Evolutionary conservation across 108 stramenopile species (phyloP), one percentile per base, ranked within the genome.

Genomic region (Nitzschia palea): DNA sequence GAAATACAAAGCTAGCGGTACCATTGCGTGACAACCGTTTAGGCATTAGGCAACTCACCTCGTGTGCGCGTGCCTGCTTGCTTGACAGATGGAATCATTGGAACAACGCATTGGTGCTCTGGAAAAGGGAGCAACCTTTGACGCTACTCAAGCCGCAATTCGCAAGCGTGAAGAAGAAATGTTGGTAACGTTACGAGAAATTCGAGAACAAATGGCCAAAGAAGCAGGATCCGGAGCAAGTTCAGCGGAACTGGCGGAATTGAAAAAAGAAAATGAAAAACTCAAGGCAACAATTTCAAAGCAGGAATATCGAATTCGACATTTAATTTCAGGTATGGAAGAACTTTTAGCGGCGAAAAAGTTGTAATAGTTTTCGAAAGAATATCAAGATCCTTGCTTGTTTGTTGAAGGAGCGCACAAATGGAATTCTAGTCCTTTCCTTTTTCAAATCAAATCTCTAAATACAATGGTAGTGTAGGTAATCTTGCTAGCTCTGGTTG

Each of bases 251-350:
- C 0, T 79, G 28, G 68, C 65, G 10, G 37, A 48, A 15, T 34
- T 87, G 2, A 64, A 73, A 32, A 48, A 74, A 40, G 86, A 87
- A 67, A 87, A 87, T 71, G 76, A 53, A 56, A 20, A 47, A 42
- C 59, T 87, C 1, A 79, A 80, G 45, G 62, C 67, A 2, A 53
- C 65, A 40, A 55, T 68, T 30, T 50, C 70, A 17, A 86, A 86
- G 55, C 71, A 79, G 53, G 82, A 69, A 48, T 86, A 86, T 58
- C 82, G 86, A 25, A 74, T 86, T 60, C 44, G 71, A 10, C 82
- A 83, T 65, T 54, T 86, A 50, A 57, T 80, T 10, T 17, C 47
- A 8, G 50, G 61, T 12, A 65, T 77, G 63, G 78, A 79, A 63
- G 58, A 65, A 27, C 29, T 78, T 6, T 20, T 73, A 32, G 50